Base-by-base conservation (phyloP, 192 early-diverging fungal species). In the Dimargaris cristalligena region DNA sequence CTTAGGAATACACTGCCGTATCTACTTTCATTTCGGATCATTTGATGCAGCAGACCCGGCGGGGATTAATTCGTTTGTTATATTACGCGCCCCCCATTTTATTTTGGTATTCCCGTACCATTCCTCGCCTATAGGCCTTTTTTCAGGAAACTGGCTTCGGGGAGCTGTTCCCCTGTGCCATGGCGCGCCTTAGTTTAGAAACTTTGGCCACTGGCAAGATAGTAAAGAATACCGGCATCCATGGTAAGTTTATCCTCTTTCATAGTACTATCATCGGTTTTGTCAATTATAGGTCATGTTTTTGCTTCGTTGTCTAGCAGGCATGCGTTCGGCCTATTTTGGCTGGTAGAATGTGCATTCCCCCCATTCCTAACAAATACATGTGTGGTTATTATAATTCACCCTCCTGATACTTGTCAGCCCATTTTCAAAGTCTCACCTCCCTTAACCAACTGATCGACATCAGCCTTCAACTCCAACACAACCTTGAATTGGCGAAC, bases 101-200 rank as follows among this genome's bases (percentile, higher is more conserved):
- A 22, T 22, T 46, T 22, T 46, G 18, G 10, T 46, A 16, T 4
- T 22, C 23, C 45, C 2, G 2, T 10, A 22, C 2, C 11, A 4
- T 1, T 22, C 18, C 2, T 46, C 20, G 11, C 23, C 2, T 10
- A 20, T n/a, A 57, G 55, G 35, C 34, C 55, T 57, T 38, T 34
- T 57, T 57, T 35, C 32, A 57, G 22, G 55, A 57, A 35, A 57
- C 55, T 25, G 55, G 55, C 3, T 57, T 57, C 22, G 30, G 34
- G 4, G 55, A 57, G 23, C 33, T 57, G 22, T 57, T 57, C 28
- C 55, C 55, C 55, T 57, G 35, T n/a, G 33, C 55, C 34, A 57
- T 57, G 55, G 35, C 34, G 34, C 55, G 55, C 22, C 34, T 57
- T 2, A 57, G 55, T 34, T 31, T 57, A 34, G 55, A 57, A 26